These are phyloP conservation scores for Zanthoxylum bungeanum DNA, from an alignment of 345 rosid species.

Conservation along the genomic window DNA sequence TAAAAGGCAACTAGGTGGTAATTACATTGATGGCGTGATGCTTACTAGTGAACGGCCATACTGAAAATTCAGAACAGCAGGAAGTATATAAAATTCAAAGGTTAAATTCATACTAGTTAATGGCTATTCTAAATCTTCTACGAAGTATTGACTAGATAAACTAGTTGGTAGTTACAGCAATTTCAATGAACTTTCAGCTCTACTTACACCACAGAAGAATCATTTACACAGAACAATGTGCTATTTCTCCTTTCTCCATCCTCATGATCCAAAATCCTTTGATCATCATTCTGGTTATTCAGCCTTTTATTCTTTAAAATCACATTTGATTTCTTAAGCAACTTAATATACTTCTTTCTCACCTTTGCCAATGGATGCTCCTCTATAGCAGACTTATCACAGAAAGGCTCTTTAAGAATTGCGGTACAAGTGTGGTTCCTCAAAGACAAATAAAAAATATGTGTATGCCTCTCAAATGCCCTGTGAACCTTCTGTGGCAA, in stretches of 20 bases:
- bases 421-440: constrained; percentile 73
- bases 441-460: constrained; percentile 69
- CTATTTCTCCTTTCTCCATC: constrained; percentile 22
- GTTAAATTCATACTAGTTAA: too few species aligned
- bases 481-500: constrained; percentile 76
- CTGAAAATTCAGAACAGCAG: too few species aligned
- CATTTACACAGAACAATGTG: constrained; percentile 10
- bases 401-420: constrained; percentile 75
- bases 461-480: constrained; percentile 90
- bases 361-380: constrained; percentile 60
- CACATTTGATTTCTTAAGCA: constrained; percentile 54
- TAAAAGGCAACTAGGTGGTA: too few species aligned
- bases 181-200: too few species aligned
- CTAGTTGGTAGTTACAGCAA: too few species aligned
- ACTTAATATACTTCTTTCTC: constrained; percentile 58
- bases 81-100: too few species aligned
- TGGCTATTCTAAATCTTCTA: too few species aligned
- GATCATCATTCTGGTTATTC: constrained; percentile 11
- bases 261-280: constrained; percentile 31
- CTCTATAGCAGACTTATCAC: constrained; percentile 39
- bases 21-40: too few species aligned
- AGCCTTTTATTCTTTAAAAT: constrained; percentile 47
- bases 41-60: too few species aligned
- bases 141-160: too few species aligned
- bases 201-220: not conserved